Percentiles rank a stretch among this genome's conserved stretches.
Conservation (phyloP, 148 eudicot species). For the Rheum nobile region DNA sequence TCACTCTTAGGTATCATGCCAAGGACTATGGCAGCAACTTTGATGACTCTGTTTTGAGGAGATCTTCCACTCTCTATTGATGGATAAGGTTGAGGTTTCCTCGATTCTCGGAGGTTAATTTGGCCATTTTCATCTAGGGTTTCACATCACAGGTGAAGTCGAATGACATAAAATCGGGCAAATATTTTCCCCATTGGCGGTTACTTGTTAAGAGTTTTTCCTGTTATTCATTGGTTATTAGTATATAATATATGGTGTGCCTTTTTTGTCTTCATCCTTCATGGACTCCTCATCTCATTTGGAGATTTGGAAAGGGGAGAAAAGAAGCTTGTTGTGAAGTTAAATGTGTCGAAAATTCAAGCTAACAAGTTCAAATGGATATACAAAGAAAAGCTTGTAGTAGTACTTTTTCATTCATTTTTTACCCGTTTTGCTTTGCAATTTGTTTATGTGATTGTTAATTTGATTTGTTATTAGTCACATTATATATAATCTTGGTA, state of each 20-base stretch:
- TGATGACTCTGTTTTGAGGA: constrained; percentile 8
- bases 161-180: not conserved
- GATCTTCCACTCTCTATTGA: constrained; percentile 6
- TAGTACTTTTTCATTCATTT: not conserved
- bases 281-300: not conserved
- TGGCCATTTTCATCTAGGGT: not conserved
- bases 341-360: not conserved
- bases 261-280: too few relatives aligned
- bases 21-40: constrained; percentile 9
- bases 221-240: not conserved
- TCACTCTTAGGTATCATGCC: constrained; percentile 38
- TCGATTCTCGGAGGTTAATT: not conserved
- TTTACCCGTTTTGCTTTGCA: not conserved
- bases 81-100: not conserved
- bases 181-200: too few relatives aligned
- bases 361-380: not conserved
- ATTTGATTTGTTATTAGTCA: not conserved
- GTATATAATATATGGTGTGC: not conserved
- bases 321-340: not conserved
- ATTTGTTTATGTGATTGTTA: not conserved
- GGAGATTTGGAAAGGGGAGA: not conserved
- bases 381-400: not conserved
- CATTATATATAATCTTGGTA: not conserved
- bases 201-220: not conserved
- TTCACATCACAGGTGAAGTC: not conserved